phyloP scores from a whole-genome alignment of 2,329 filamentous ascomycete species.

The Albifimbria verrucaria region DNA sequence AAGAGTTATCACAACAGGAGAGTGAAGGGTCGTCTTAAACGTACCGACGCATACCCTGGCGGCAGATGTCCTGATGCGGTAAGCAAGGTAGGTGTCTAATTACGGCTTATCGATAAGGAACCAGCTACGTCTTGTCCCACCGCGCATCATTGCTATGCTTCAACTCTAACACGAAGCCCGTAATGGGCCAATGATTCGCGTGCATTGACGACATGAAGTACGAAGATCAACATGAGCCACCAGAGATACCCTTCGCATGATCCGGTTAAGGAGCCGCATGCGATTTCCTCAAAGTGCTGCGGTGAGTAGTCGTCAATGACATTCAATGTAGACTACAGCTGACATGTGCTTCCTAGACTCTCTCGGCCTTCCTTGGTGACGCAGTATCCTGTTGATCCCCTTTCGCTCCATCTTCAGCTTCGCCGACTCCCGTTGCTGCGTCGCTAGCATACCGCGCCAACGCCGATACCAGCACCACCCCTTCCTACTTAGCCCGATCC shows the following conservation, averaged over 20 bases:
- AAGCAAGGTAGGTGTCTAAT: too few species aligned
- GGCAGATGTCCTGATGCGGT: too few species aligned
- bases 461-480: constrained; percentile 44
- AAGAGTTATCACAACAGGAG: too few species aligned
- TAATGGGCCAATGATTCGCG: neutral
- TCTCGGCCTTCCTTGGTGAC: constrained; percentile 75
- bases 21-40: too few species aligned
- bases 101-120: constrained; percentile 6
- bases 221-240: constrained; percentile 47
- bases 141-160: neutral
- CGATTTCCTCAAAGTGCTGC: constrained; percentile 75
- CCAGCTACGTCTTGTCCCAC: neutral
- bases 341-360: constrained; percentile 51
- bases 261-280: constrained; percentile 69
- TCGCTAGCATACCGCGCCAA: constrained; percentile 66
- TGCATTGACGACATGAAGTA: neutral
- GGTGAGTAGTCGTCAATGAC: constrained; percentile 43
- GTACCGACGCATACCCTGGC: too few species aligned
- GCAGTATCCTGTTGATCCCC: constrained; percentile 61
- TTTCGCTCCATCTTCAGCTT: constrained; percentile 35
- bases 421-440: constrained; percentile 51
- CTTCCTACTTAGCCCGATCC: constrained; percentile 60
- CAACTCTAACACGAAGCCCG: too few species aligned
- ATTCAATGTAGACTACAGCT: neutral
- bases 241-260: constrained; percentile 56